Evolutionary conservation across 1,284 basidiomycete genomes (phyloP).

Genomic region (Peniophora sp.): DNA sequence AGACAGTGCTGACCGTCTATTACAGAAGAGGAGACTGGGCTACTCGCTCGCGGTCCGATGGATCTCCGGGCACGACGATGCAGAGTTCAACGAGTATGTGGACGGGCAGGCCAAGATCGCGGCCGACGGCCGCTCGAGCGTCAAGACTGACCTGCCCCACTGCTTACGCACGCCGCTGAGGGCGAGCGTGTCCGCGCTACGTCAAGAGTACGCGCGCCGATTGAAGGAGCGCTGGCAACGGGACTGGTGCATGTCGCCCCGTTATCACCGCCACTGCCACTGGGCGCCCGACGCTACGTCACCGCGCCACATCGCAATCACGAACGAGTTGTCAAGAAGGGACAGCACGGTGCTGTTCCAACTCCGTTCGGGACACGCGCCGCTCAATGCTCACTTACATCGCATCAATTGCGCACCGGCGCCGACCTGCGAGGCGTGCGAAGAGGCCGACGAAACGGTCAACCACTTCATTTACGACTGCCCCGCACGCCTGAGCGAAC

Average conservation of each 20-base stretch:
- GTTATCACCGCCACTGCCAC: not conserved
- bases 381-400: constrained; percentile 18
- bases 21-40: no score
- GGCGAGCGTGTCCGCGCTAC: not conserved
- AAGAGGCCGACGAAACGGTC: constrained; percentile 12
- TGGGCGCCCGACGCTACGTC: constrained; percentile 1
- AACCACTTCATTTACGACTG: constrained; percentile 19
- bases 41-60: not conserved
- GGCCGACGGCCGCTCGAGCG: not conserved
- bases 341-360: constrained; percentile 18
- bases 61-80: constrained; percentile 4
- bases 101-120: constrained; percentile 2
- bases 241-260: not conserved
- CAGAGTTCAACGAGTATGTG: not conserved
- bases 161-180: not conserved
- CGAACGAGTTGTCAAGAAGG: not conserved
- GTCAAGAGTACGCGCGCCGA: not conserved
- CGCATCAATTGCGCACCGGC: constrained; percentile 10
- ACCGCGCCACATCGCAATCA: constrained; percentile 4
- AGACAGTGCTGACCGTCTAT: not conserved
- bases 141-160: not conserved
- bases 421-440: constrained; percentile 18
- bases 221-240: not conserved
- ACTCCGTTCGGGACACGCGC: constrained; percentile 20
- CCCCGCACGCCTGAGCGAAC: constrained; percentile 3